Evolutionary conservation across 192 early-diverging fungal species (phyloP), one percentile per base, ranked within the genome.

Genomic region (Rhizophlyctis rosea): DNA sequence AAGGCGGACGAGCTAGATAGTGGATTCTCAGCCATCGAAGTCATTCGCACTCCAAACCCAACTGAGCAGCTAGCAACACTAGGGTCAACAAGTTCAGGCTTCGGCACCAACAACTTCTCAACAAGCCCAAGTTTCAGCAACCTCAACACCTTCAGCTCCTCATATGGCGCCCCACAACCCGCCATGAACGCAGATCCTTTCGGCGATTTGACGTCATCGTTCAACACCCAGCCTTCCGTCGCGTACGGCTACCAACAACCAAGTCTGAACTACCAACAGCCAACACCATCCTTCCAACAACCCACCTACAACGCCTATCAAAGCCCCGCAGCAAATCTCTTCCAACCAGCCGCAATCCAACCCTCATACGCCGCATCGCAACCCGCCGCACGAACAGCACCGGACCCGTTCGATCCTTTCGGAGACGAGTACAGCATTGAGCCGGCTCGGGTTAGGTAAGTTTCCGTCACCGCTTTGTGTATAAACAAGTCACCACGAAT

Each of bases 1-100:
- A 54, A 57, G 16, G 44, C 30, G 11, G 60, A 50, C 31, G 56
- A 56, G 29, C 55, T 72, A 36, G 54, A 72, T 18, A 49, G 35
- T 18, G 32, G 33, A 9, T 71, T 61, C 35, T 44, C 39, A 44
- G 39, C 39, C 18, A 44, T 44, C 39, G 39, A 44, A 18, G 39
- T 44, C 39, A 44, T 44, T 18, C 7, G 18, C 9, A 7, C 39
- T 44, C 7, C 7, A 44, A 44, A 7, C 9, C 9, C 39, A 7
- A 44, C 9, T 18, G 39, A 44, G 39, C 9, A 44, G 7, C 39
- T 44, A 18, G 39, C 39, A 44, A 18, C 39, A 13, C 9, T 7
- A 7, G 39, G 39, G 39, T 7, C 9, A 13, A 7, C 7, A 18
- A 7, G 18, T 7, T 18, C 7, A 44, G 39, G 39, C 9, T 44